These are phyloP conservation scores for Raffaelea ambrosiae DNA, from an alignment of 2,329 filamentous ascomycete species.

Conservation along the genomic window DNA sequence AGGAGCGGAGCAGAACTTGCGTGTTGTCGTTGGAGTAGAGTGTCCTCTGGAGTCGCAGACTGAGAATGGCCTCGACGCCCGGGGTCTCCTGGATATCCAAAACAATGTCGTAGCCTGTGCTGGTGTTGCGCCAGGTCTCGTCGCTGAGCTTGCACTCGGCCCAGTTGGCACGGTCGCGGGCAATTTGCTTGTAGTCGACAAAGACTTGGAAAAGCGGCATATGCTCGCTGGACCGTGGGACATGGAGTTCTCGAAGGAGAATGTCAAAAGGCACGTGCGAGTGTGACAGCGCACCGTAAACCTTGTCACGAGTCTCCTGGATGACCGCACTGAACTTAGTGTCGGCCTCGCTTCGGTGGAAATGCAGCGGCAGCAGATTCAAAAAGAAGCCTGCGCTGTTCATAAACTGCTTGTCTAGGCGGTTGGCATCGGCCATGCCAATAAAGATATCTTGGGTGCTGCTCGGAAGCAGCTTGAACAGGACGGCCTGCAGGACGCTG, in stretches of 20 bases:
- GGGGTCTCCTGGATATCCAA: constrained; percentile 28
- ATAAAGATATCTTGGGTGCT: constrained; percentile 24
- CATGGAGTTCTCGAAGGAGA: constrained; percentile 32
- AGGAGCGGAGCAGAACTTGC: constrained; percentile 16
- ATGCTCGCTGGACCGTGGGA: constrained; percentile 26
- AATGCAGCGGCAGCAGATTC: constrained; percentile 28
- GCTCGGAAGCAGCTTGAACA: constrained; percentile 16
- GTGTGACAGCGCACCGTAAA: constrained; percentile 28
- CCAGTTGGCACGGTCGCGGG: constrained; percentile 3
- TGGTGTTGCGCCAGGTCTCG: constrained; percentile 9
- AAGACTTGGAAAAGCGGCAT: constrained; percentile 41
- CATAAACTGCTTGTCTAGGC: constrained; percentile 17
- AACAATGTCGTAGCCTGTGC: constrained; percentile 21
- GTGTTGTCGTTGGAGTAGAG: constrained; percentile 21
- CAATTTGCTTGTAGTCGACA: constrained; percentile 21
- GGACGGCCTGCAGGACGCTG: constrained; percentile 20
- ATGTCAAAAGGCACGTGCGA: constrained; percentile 40
- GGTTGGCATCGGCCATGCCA: constrained; percentile 30
- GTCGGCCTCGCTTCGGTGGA: constrained; percentile 19
- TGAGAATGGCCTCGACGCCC: constrained; percentile 12
- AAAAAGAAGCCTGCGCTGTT: constrained; percentile 27
- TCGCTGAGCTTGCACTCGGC: constrained; percentile 14
- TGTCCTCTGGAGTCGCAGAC: constrained; percentile 20
- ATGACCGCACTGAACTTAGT: constrained; percentile 23
- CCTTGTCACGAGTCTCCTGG: constrained; percentile 13